Base-by-base conservation (phyloP, 169 alveolate genomes). In the Plasmodium gaboni region DNA sequence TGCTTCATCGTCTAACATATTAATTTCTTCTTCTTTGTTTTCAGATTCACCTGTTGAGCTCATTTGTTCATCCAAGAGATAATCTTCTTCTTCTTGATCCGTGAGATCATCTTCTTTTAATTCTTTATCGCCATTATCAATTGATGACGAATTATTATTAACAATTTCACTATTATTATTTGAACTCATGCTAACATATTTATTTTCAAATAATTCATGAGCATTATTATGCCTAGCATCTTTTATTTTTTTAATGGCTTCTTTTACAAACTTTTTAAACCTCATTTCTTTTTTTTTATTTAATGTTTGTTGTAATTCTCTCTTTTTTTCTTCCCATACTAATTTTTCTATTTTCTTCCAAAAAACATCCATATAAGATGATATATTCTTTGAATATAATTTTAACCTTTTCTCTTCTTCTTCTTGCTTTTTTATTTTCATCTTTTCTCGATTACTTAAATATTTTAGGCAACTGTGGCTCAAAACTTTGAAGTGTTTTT, bases 251-350 rank as follows among this genome's bases (percentile, higher is more conserved):
- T 94, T 94, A 22, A 94, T 94, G 2, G 96, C 96, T 9, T 89
- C 95, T 48, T 94, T 92, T 10, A 94, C 94, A 71, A 94, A 94
- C 61, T 90, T 94, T 64, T 94, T 94, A 65, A 94, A 76, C 60
- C 95, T 50, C 89, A 87, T 73, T 19, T 93, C 93, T 48, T 94
- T 94, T 86, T 94, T 92, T 73, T 94, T 90, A 42, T 92, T 78
- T 28, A 94, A 69, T 3, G 93, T 72, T 19, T 88, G 80, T 73
- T 94, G 94, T 55, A 94, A 74, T 50, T 94, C 96, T 28, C 89
- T 59, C 65, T 94, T 94, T 70, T 92, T 74, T 28, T 92, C 93
- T 65, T 94, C 96, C 96, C 96, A 94, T 3, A 94, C 96, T 15
- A 94, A 65, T 63, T 78, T 64, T 48, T 94, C 96, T 7, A 94